phyloP scores from a whole-genome alignment of 495 filamentous ascomycete genomes.

The Hamigera avellanea region DNA sequence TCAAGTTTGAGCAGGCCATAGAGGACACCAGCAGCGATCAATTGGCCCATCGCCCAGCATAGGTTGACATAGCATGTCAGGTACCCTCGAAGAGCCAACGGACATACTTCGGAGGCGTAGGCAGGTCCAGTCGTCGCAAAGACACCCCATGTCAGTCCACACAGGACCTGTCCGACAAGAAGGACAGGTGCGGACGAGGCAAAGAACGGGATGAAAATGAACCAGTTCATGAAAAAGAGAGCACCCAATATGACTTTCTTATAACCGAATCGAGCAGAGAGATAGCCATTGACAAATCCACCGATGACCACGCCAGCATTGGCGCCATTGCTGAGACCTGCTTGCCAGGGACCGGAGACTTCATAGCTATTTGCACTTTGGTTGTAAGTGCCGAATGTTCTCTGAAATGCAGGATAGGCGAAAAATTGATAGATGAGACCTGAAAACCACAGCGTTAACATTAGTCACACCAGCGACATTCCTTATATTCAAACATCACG shows the following conservation, averaged over 20 bases:
- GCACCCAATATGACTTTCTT: slow-evolving; percentile 28
- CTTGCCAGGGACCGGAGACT: slow-evolving; percentile 25
- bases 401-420: slow-evolving; percentile 23
- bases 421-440: slow-evolving; percentile 30
- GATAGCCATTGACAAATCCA: slow-evolving; percentile 30
- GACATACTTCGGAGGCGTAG: slow-evolving; percentile 53
- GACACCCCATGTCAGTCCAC: slow-evolving; percentile 39
- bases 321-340: slow-evolving; percentile 22
- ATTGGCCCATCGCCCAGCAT: slow-evolving; percentile 57
- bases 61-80: slow-evolving; percentile 51
- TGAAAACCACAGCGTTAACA: too few relatives aligned
- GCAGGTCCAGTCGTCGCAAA: slow-evolving; percentile 46
- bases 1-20: slow-evolving; percentile 29
- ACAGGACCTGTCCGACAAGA: slow-evolving; percentile 31
- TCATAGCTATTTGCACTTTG: slow-evolving; percentile 11
- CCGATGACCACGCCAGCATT: slow-evolving; percentile 24
- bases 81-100: slow-evolving; percentile 42
- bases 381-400: slow-evolving; percentile 23
- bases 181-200: slow-evolving; percentile 28
- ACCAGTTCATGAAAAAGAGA: slow-evolving; percentile 30
- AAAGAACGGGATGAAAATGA: slow-evolving; percentile 46
- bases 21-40: slow-evolving; percentile 43
- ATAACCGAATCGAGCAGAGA: slow-evolving; percentile 36
- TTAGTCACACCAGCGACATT: too few relatives aligned
- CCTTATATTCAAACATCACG: too few relatives aligned